Evolutionary conservation across 2,329 filamentous ascomycete species (phyloP).

Genomic region (Colletotrichum sp.): DNA sequence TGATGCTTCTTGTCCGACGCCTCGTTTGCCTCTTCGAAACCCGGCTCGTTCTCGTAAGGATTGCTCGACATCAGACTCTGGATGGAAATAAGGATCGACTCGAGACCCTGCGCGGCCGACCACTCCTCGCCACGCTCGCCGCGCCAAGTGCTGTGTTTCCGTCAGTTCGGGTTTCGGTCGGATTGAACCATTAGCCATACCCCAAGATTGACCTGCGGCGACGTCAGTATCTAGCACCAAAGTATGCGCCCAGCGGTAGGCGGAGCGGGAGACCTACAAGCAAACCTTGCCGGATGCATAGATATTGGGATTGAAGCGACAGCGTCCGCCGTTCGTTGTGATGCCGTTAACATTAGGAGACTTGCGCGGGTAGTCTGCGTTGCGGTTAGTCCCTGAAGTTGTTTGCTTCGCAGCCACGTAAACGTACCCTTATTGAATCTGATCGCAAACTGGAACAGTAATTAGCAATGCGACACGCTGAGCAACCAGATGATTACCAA

Average conservation of each 20-base stretch:
- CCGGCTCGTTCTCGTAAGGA: conserved; percentile 95
- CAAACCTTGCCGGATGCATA: conserved; percentile 93
- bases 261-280: conserved; percentile 62
- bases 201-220: conserved; percentile 79
- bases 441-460: conserved; percentile 67
- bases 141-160: conserved; percentile 79
- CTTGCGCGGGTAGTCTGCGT: conserved; percentile 80
- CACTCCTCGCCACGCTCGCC: conserved; percentile 91
- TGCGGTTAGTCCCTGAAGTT: not conserved
- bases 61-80: conserved; percentile 95
- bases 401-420: not conserved
- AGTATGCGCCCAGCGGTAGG: not conserved
- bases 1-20: conserved; percentile 75
- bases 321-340: conserved; percentile 88
- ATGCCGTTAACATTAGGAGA: conserved; percentile 67
- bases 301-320: conserved; percentile 96
- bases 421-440: conserved; percentile 74
- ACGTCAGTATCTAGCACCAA: not conserved
- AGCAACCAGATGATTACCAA: not conserved
- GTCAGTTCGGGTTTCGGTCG: conserved; percentile 15
- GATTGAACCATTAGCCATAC: conserved; percentile 49
- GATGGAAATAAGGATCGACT: conserved; percentile 93
- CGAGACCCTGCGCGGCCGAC: conserved; percentile 94
- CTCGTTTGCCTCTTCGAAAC: conserved; percentile 79
- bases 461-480: conserved; percentile 28